phyloP scores from a whole-genome alignment of 257 asterid species.

The Ilex asprella region DNA sequence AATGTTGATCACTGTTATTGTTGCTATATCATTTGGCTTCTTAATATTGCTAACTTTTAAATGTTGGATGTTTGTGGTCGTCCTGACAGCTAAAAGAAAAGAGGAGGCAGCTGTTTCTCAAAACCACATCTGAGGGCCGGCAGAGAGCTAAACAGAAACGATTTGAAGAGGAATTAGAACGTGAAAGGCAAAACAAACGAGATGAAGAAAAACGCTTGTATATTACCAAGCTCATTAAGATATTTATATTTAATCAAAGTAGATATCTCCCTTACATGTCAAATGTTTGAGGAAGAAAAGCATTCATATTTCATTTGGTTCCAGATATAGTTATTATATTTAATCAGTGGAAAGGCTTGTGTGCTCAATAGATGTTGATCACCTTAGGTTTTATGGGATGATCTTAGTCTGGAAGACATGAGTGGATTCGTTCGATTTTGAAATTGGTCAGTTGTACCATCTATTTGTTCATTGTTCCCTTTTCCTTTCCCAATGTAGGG shows the following conservation, averaged over 20 bases:
- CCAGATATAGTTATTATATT: too few relatives aligned
- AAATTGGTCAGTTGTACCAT: not conserved
- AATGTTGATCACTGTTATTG: too few relatives aligned
- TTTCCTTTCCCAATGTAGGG: conserved; percentile 34
- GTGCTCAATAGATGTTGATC: too few relatives aligned
- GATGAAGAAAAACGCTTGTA: conserved; percentile 96
- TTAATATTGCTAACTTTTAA: too few relatives aligned
- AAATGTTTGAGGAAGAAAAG: too few relatives aligned
- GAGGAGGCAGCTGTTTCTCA: conserved; percentile 72
- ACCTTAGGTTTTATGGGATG: too few relatives aligned
- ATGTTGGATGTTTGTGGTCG: too few relatives aligned
- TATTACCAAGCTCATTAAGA: conserved; percentile 17
- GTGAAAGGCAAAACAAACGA: conserved; percentile 72
- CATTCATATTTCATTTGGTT: too few relatives aligned
- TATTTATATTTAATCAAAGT: not conserved
- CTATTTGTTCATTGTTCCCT: conserved; percentile 4
- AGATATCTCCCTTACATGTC: too few relatives aligned
- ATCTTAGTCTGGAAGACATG: too few relatives aligned
- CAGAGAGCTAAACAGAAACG: conserved; percentile 88
- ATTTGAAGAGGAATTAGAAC: conserved; percentile 77
- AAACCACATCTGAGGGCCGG: conserved; percentile 78
- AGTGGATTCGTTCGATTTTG: not conserved
- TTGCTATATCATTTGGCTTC: too few relatives aligned
- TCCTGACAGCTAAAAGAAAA: conserved; percentile 64
- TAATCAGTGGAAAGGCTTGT: too few relatives aligned